Percentiles rank a stretch among this genome's conserved stretches.
Conservation (phyloP, 2,329 filamentous ascomycete genomes). For the Aspergillus ochraceus region DNA sequence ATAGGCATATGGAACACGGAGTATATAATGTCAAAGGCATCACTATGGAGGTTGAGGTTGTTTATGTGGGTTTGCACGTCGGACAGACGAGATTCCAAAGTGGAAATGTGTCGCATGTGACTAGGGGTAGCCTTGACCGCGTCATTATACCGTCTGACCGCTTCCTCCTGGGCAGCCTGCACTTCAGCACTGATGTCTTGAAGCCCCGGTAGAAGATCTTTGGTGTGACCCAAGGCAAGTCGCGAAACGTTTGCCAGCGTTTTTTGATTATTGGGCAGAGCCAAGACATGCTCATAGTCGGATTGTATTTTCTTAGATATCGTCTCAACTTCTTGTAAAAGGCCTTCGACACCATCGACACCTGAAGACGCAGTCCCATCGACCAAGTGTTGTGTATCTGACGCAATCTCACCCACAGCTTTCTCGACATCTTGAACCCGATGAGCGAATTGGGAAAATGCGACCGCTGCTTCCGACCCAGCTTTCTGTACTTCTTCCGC, state of each 20-base stretch:
- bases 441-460: constrained; percentile 60
- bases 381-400: constrained; percentile 48
- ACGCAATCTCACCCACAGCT: constrained; percentile 60
- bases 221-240: constrained; percentile 63
- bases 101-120: constrained; percentile 80
- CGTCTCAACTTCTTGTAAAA: constrained; percentile 82
- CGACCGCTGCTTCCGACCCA: constrained; percentile 61
- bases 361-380: constrained; percentile 51
- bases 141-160: constrained; percentile 66
- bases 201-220: constrained; percentile 63
- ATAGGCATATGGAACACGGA: constrained; percentile 80
- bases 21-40: constrained; percentile 77
- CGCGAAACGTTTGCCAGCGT: constrained; percentile 62
- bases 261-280: constrained; percentile 67
- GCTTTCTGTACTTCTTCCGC: constrained; percentile 70
- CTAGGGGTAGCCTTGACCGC: constrained; percentile 65
- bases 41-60: constrained; percentile 71
- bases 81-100: constrained; percentile 73
- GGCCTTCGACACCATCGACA: constrained; percentile 63
- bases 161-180: constrained; percentile 47
- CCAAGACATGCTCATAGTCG: constrained; percentile 76
- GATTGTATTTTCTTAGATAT: constrained; percentile 82
- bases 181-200: constrained; percentile 58
- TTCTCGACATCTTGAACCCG: constrained; percentile 64
- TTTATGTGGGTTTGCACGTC: constrained; percentile 72